phyloP scores from a whole-genome alignment of 192 early-diverging fungal genomes.

The Coemansia sp. region DNA sequence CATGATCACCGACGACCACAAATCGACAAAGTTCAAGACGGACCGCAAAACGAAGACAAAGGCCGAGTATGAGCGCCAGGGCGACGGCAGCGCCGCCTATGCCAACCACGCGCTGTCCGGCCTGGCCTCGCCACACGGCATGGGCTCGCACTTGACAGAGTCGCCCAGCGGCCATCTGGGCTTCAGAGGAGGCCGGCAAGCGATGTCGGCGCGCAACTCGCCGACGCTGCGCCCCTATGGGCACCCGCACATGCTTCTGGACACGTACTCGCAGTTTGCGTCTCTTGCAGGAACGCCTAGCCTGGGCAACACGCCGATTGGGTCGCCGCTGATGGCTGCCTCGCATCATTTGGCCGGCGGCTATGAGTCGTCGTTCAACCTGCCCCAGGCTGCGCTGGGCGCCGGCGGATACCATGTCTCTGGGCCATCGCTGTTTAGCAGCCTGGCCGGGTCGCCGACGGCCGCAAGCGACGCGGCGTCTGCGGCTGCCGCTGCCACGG shows the following conservation, averaged over 20 bases:
- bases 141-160: constrained; percentile 7
- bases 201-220: constrained; percentile 50
- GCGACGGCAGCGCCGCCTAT: constrained; percentile 39
- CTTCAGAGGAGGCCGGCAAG: constrained; percentile 20
- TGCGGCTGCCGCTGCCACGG: constrained; percentile 12
- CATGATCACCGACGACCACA: constrained; percentile 98
- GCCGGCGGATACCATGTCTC: constrained; percentile 5
- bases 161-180: constrained; percentile 10
- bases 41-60: constrained; percentile 51
- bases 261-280: constrained; percentile 53
- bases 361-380: constrained; percentile 47
- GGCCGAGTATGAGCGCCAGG: constrained; percentile 54
- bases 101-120: constrained; percentile 46
- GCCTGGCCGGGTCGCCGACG: neutral
- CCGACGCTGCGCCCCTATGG: constrained; percentile 40
- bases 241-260: constrained; percentile 24
- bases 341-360: constrained; percentile 32
- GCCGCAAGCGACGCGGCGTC: neutral
- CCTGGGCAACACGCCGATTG: constrained; percentile 45
- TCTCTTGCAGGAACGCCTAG: constrained; percentile 49
- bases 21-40: constrained; percentile 70
- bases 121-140: constrained; percentile 20
- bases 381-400: constrained; percentile 25
- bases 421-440: constrained; percentile 10
- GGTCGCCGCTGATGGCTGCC: constrained; percentile 46